Evolutionary conservation across 2,329 filamentous ascomycete species (phyloP), one percentile per base, ranked within the genome.

Genomic region (Penicillium sp.): DNA sequence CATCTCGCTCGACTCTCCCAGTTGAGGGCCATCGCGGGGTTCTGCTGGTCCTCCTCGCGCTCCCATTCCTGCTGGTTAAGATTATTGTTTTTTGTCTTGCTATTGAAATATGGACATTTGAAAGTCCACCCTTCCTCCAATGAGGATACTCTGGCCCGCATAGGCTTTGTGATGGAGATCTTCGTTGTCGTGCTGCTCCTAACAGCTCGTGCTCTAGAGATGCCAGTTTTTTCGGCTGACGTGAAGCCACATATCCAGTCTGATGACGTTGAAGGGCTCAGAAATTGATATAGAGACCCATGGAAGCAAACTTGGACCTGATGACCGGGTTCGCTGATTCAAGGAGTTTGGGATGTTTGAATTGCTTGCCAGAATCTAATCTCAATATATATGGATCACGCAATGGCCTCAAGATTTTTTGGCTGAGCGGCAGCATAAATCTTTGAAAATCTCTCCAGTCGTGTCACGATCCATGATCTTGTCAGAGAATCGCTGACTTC

Each of bases 121-220:
- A 55, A 44, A 12, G 61, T 57, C 47, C 58, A 50, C 13, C 49
- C 56, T 6, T 48, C 43, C 4, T 46, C 39, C 29, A 60, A 62
- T 3, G 43, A 49, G 1, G 46, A 54, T 7, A 37, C 57, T 12
- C 49, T 59, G 49, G 52, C 54, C 45, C 57, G 56, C 3, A 64
- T 63, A 57, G 53, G 56, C 3, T 37, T 65, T 28, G 37, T 62
- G 44, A 64, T 65, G 63, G 64, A 66, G 42, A 48, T 60, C 10
- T 43, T 63, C 15, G 43, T 57, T 35, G 52, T 59, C 4, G 20
- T 42, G 7, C 44, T 64, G 15, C 42, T 65, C 12, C 33, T 65
- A 18, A 4, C 41, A 3, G 56, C 61, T 33, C 60, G 60, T 3
- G 53, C 48, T 2, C 48, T 63, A 23, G 51, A 56, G 3, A 60